Base-by-base conservation (phyloP, 2,329 filamentous ascomycete genomes). In the Aspergillus nomiae region DNA sequence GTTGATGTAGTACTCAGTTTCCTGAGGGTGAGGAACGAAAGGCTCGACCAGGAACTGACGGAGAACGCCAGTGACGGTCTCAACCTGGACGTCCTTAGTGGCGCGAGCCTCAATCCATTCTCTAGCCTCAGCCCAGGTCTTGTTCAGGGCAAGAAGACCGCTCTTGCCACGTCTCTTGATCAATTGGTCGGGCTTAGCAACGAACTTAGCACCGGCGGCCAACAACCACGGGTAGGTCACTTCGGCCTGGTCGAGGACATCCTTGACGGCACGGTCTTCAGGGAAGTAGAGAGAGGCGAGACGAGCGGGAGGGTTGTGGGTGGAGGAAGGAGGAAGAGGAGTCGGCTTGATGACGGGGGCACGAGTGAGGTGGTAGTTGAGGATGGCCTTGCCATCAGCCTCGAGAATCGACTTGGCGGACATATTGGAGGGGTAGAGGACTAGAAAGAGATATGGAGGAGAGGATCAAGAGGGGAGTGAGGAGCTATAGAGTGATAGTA, bases 161-260 rank as follows among this genome's bases (percentile, higher is more conserved):
- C 93, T 97, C 92, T 99, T 99, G 81, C 95, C 95, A 87, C 95
- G 90, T 82, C 95, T 88, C 92, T 99, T 99, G 89, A 99, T 99
- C 82, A 99, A 87, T 86, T 98, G 94, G 86, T 99, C 95, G 78
- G 95, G 95, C 89, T 99, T 98, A 71, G 95, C 95, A 77, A 99
- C 95, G 79, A 99, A 97, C 85, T 92, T 96, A 82, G 92, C 86
- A 70, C 88, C 93, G 66, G 87, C 79, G 71, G 88, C 86, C 72
- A 97, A 87, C 74, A 99, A 87, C 94, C 95, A 99, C 73, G 95
- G 95, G 86, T 95, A 98, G 81, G 91, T 95, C 81, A 91, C 85
- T 88, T 99, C 95, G 70, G 95, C 95, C 85, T 96, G 92, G 86
- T 97, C 88, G 75, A 99, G 91, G 73, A 99, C 87, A 75, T 89